Percentiles rank a stretch among this genome's conserved stretches.
phyloP scores from a whole-genome alignment of 176 grass and related monocot species.

The Oryza coarctata region DNA sequence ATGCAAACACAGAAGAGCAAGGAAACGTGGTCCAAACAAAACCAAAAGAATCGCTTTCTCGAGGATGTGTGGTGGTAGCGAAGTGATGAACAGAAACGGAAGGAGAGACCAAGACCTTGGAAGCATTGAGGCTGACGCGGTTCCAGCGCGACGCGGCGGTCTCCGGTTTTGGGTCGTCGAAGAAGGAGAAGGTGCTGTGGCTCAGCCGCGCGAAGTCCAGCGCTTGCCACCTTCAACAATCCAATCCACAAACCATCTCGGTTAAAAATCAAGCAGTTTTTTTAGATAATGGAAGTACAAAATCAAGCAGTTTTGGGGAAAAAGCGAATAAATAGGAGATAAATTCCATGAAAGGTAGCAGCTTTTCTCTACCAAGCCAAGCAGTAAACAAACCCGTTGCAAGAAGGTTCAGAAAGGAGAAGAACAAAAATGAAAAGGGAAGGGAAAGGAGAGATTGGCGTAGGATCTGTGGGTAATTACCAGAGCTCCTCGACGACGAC shows the following conservation, averaged over 20 bases:
- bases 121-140: conserved; percentile 77
- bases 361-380: conserved; percentile 15
- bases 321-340: neutral
- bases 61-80: neutral
- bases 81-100: neutral
- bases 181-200: conserved; percentile 86
- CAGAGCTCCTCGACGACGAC: conserved; percentile 98
- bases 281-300: no score
- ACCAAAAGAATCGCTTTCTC: neutral
- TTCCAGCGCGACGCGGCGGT: conserved; percentile 75
- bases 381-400: neutral
- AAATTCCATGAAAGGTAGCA: neutral
- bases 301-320: conserved; percentile 3
- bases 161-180: conserved; percentile 68
- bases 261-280: conserved; percentile 10
- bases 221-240: conserved; percentile 72
- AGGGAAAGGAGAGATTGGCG: neutral
- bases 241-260: neutral
- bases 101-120: conserved; percentile 49
- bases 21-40: neutral
- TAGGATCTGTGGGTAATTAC: conserved; percentile 33
- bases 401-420: neutral
- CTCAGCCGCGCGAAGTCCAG: conserved; percentile 67
- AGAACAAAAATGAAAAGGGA: neutral
- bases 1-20: neutral